A percentile compares a stretch with the other conserved stretches of the same genome.
These are phyloP conservation scores for Wakefieldia striispora DNA, from an alignment of 768 basidiomycete genomes.

Conservation along the genomic window DNA sequence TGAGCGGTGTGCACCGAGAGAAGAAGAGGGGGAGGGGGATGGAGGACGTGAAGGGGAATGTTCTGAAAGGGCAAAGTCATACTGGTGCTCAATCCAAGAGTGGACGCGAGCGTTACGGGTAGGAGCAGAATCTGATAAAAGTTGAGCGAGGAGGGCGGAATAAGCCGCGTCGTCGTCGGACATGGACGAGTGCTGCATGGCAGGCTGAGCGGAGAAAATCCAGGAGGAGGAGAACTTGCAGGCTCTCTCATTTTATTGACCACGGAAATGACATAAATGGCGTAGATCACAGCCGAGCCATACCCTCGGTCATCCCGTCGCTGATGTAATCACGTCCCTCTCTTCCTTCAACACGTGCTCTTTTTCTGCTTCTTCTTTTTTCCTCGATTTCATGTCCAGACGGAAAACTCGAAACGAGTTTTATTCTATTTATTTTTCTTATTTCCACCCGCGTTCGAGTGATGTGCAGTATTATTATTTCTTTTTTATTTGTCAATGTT, in stretches of 20 bases:
- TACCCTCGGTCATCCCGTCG: too few species aligned
- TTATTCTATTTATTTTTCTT: too few species aligned
- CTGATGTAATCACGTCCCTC: too few species aligned
- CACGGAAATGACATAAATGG: too few species aligned
- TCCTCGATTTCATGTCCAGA: too few species aligned
- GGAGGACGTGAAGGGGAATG: constrained; percentile 16
- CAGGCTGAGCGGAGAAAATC: neutral
- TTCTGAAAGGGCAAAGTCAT: constrained; percentile 34
- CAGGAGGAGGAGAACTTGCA: neutral
- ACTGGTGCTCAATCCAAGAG: constrained; percentile 37
- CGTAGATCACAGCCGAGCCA: too few species aligned
- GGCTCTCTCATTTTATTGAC: neutral
- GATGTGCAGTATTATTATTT: too few species aligned
- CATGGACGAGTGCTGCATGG: constrained; percentile 17
- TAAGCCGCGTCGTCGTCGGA: constrained; percentile 32
- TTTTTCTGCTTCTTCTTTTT: too few species aligned
- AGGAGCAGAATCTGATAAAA: constrained; percentile 21
- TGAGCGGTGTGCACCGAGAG: constrained; percentile 26
- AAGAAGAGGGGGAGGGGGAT: constrained; percentile 32
- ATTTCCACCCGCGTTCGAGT: too few species aligned
- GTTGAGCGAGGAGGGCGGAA: constrained; percentile 27
- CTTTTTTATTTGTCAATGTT: too few species aligned
- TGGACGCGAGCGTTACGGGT: constrained; percentile 31
- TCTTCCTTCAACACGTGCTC: too few species aligned
- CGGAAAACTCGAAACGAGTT: too few species aligned